Conservation (phyloP, 768 basidiomycete species). For the Tricholoma bakamatsutake region DNA sequence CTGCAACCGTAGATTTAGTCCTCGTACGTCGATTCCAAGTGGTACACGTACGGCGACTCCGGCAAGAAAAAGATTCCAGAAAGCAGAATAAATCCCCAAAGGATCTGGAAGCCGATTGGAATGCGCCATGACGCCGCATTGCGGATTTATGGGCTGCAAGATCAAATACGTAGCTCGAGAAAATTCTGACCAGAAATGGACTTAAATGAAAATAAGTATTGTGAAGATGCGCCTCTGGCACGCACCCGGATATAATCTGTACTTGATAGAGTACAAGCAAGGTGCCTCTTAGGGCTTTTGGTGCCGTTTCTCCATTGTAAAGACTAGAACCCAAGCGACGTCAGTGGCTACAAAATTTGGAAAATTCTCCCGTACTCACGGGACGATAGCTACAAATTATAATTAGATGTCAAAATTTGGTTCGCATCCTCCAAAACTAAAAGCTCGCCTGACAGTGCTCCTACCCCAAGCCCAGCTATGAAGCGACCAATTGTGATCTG, state of each 20-base stretch:
- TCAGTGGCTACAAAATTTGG: constrained; percentile 13
- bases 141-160: constrained; percentile 56
- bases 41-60: constrained; percentile 59
- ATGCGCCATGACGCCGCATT: constrained; percentile 68
- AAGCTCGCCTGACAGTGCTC: constrained; percentile 60
- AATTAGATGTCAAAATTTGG: neutral
- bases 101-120: constrained; percentile 69
- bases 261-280: constrained; percentile 70
- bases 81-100: constrained; percentile 62
- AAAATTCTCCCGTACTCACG: constrained; percentile 25
- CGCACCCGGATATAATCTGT: constrained; percentile 68
- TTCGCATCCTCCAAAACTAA: neutral
- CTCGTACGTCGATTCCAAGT: neutral
- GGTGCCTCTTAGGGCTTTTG: constrained; percentile 68
- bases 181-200: constrained; percentile 39
- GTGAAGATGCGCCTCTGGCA: neutral
- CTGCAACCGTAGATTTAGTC: constrained; percentile 23
- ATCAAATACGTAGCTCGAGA: constrained; percentile 68
- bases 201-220: neutral
- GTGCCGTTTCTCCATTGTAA: constrained; percentile 76
- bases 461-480: constrained; percentile 73
- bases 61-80: constrained; percentile 72
- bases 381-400: constrained; percentile 50
- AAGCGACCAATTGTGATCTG: constrained; percentile 74
- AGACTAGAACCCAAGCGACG: constrained; percentile 24